Conservation (phyloP, 345 rosid genomes). For the Capsella bursapastoris region DNA sequence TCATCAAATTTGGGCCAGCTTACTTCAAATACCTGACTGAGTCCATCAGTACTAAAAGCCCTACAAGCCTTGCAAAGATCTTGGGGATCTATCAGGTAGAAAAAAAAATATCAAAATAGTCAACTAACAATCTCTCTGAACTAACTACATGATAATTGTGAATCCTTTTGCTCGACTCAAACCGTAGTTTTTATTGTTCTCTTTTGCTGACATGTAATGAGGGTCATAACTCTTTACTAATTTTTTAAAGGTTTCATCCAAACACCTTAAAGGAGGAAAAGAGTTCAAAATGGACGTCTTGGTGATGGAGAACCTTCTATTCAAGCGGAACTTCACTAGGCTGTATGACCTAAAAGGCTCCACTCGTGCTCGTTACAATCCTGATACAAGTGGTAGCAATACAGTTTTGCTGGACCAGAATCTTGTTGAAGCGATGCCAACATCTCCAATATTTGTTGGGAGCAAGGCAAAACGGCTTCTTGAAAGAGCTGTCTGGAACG, state of each 20-base stretch:
- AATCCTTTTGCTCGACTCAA: slow-evolving; percentile 1
- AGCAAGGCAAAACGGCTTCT: slow-evolving; percentile 86
- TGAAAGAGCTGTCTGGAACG: slow-evolving; percentile 98
- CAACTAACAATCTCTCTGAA: slow-evolving; percentile 5
- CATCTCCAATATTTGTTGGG: slow-evolving; percentile 95
- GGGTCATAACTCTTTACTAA: slow-evolving; percentile 25
- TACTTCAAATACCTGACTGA: slow-evolving; percentile 86
- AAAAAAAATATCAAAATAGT: not conserved
- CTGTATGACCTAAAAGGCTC: slow-evolving; percentile 98
- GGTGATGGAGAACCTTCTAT: slow-evolving; percentile 98
- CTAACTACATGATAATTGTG: slow-evolving; percentile 5
- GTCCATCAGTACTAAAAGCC: slow-evolving; percentile 73
- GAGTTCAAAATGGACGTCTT: slow-evolving; percentile 92
- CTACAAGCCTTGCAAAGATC: slow-evolving; percentile 94
- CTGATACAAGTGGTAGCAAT: slow-evolving; percentile 87
- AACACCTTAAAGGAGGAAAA: slow-evolving; percentile 88
- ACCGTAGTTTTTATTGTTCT: not conserved
- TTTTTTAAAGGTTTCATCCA: slow-evolving; percentile 70
- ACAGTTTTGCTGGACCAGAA: slow-evolving; percentile 95
- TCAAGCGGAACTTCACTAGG: slow-evolving; percentile 69
- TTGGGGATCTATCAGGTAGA: slow-evolving; percentile 96
- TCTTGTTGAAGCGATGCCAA: slow-evolving; percentile 94
- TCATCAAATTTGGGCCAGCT: slow-evolving; percentile 85
- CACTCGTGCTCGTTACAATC: slow-evolving; percentile 88
- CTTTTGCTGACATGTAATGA: slow-evolving; percentile 11